Evolutionary conservation across 768 basidiomycete genomes (phyloP).

Genomic region (Mycena floridula): DNA sequence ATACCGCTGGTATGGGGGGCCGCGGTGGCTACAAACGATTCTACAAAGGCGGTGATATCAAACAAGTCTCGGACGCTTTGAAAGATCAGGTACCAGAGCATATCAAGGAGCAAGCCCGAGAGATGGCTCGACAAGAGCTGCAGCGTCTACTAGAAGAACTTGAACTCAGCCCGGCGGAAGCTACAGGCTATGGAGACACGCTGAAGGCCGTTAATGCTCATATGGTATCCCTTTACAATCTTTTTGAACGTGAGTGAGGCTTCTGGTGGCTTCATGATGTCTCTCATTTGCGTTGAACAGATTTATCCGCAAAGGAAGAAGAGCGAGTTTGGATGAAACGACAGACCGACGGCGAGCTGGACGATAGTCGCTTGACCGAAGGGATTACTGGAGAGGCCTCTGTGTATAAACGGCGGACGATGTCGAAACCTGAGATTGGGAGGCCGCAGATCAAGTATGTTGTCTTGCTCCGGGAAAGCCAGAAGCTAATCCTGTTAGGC

Average conservation of each 20-base stretch:
- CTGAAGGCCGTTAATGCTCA: conserved; percentile 52
- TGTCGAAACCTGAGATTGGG: conserved; percentile 65
- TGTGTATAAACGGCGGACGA: conserved; percentile 64
- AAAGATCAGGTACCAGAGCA: conserved; percentile 57
- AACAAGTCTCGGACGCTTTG: conserved; percentile 49
- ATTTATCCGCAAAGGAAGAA: conserved; percentile 62
- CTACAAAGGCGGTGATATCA: conserved; percentile 57
- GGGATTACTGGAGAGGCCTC: conserved; percentile 64
- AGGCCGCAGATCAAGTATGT: conserved; percentile 61
- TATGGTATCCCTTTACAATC: conserved; percentile 50
- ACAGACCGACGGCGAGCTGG: conserved; percentile 66
- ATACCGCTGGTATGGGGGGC: conserved; percentile 63
- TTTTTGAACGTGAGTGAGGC: conserved; percentile 52
- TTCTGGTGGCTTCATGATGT: background rate
- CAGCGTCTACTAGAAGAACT: conserved; percentile 56
- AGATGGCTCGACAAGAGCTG: conserved; percentile 62
- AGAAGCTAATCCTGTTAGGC: conserved; percentile 26
- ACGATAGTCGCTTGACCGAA: conserved; percentile 60
- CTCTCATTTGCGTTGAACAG: conserved; percentile 22
- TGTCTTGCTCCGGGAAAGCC: background rate
- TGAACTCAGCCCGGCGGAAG: conserved; percentile 51
- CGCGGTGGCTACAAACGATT: conserved; percentile 63
- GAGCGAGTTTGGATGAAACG: conserved; percentile 69
- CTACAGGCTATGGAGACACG: conserved; percentile 47
- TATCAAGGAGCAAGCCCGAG: conserved; percentile 54